A percentile compares a stretch with the other conserved stretches of the same genome.
Evolutionary conservation across 139 green algal species (phyloP).

Genomic region (Micromonas pusilla): DNA sequence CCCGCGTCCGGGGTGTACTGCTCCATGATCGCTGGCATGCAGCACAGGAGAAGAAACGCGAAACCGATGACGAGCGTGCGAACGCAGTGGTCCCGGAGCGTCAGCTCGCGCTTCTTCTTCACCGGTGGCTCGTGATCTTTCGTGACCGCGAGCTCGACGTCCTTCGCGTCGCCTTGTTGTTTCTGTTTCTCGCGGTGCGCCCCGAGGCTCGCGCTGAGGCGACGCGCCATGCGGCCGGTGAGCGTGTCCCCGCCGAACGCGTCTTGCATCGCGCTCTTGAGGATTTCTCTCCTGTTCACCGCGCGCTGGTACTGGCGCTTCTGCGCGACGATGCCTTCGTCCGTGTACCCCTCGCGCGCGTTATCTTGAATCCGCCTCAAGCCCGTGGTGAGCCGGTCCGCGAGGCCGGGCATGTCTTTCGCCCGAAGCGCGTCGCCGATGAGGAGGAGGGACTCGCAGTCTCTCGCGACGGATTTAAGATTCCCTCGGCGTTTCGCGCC

Average conservation of each 20-base stretch:
- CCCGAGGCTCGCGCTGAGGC: too few species aligned
- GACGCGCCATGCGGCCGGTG: too few species aligned
- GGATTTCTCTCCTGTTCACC: not conserved
- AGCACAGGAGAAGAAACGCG: not conserved
- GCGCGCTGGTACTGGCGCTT: not conserved
- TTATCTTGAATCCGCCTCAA: conserved; percentile 7
- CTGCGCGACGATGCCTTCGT: not conserved
- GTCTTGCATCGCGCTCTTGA: not conserved
- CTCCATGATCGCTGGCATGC: not conserved
- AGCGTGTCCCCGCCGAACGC: too few species aligned
- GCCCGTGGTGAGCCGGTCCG: not conserved
- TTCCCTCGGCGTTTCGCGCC: not conserved
- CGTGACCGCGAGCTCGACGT: not conserved
- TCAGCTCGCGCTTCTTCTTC: not conserved
- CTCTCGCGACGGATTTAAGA: not conserved
- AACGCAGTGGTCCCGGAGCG: not conserved
- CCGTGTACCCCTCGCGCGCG: not conserved
- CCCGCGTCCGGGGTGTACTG: not conserved
- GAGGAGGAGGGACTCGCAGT: not conserved
- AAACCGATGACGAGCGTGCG: not conserved
- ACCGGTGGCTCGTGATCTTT: not conserved
- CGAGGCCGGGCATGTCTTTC: not conserved
- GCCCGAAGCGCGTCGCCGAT: not conserved
- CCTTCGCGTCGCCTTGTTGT: too few species aligned
- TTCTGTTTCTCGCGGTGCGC: too few species aligned